Evolutionary conservation across 768 basidiomycete species (phyloP), one percentile per base, ranked within the genome.

Genomic region (Kwoniella sp.): DNA sequence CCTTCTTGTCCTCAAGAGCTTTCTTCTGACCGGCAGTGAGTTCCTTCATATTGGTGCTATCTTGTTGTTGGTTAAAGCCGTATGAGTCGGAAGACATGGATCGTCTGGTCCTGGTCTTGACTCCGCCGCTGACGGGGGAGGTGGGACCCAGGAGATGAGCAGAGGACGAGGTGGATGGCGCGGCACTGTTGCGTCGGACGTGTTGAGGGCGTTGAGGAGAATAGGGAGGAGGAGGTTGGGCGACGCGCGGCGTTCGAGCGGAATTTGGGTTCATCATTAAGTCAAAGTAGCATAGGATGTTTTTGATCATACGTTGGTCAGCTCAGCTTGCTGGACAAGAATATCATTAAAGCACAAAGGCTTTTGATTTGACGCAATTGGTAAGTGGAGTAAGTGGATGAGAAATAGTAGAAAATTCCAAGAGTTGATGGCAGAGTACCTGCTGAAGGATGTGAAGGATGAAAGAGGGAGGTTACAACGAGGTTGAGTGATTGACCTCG

Each of bases 41-140:
- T 29, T 67, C 67, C 44, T 56, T 64, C 24, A 58, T 58, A 24
- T n/a, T 26, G 17, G 55, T 29, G 22, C 49, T 46, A 22, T 60
- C 52, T 13, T 40, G 19, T 13, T 40, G 19, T 12, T 40, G 19
- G 40, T 57, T 65, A 49, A 74, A 52, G 15, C 67, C 73, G 33
- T 74, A 74, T 25, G 73, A 73, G 58, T 74, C 76, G 3, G 73
- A 70, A 2, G 73, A 74, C 58, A 74, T 63, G 9, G 76, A 77
- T 57, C 76, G 65, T n/a, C 76, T 48, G 21, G 65, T 36, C 10
- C 70, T 61, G 4, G 60, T 57, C 46, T 68, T 72, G 55, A 33
- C 24, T 22, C 50, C 58, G 22, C 40, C 59, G 36, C 55, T 59
- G 2, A 53, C 58, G 17, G 68, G 67, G n/a, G 68, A 71, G 36